Conservation (phyloP, 148 eudicot genomes). For the Vaccinium corymbosum region DNA sequence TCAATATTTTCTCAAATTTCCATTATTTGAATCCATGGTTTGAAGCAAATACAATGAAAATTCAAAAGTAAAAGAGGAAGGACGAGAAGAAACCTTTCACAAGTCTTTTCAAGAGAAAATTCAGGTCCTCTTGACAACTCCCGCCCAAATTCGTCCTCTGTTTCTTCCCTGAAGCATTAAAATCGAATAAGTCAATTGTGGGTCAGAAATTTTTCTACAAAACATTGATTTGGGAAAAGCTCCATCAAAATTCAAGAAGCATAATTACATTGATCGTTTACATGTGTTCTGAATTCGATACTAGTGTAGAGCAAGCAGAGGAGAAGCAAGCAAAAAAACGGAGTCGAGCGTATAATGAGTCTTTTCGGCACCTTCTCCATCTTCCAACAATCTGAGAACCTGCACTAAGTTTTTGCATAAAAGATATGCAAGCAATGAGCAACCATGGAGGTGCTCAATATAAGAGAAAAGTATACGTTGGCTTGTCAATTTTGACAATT, state of each 20-base stretch:
- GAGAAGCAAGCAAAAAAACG: neutral
- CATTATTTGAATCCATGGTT: conserved; percentile 10
- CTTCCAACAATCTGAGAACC: neutral
- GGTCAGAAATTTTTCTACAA: neutral
- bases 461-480: conserved; percentile 1
- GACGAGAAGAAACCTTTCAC: conserved; percentile 25
- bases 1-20: neutral
- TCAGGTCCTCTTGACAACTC: conserved; percentile 3
- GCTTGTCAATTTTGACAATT: neutral
- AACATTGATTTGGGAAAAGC: too few species aligned
- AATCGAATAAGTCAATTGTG: neutral
- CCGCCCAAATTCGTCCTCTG: neutral
- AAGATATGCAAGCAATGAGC: neutral
- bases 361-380: conserved; percentile 8
- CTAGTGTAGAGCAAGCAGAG: conserved; percentile 16
- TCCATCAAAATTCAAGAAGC: neutral
- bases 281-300: neutral
- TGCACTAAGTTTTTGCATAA: neutral
- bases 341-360: neutral
- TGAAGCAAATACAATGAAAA: neutral
- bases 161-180: conserved; percentile 28
- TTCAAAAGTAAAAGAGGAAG: neutral
- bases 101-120: conserved; percentile 28
- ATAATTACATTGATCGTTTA: conserved; percentile 14
- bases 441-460: neutral